Evolutionary conservation across 768 basidiomycete species (phyloP).

Genomic region (Fistulinella prunicolor): DNA sequence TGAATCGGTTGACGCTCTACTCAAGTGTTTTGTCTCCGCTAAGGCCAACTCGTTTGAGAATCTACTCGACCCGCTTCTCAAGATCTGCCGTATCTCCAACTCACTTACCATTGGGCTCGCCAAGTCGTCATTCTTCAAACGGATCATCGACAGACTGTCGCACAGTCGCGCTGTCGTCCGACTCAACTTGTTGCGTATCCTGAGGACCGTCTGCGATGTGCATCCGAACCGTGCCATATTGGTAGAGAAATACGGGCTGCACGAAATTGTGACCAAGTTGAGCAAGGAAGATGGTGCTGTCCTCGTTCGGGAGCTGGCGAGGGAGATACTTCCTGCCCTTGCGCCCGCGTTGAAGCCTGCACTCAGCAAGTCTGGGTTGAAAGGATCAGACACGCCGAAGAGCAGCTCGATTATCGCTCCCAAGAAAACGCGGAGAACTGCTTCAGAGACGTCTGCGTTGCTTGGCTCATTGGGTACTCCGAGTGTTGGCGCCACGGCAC

Average conservation of each 20-base stretch:
- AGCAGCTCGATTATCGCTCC: conserved; percentile 48
- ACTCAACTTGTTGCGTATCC: conserved; percentile 82
- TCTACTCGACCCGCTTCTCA: conserved; percentile 87
- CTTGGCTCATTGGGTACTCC: conserved; percentile 19
- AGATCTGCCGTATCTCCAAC: conserved; percentile 81
- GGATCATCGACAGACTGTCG: conserved; percentile 78
- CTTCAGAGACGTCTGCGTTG: conserved; percentile 60
- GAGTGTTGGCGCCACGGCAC: conserved; percentile 17
- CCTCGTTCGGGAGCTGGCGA: conserved; percentile 83
- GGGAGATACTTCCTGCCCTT: conserved; percentile 78
- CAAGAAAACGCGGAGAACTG: conserved; percentile 62
- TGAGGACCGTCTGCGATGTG: conserved; percentile 83
- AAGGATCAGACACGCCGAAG: conserved; percentile 38
- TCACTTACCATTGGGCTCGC: conserved; percentile 73
- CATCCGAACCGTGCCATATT: conserved; percentile 82
- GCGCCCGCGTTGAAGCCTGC: conserved; percentile 67
- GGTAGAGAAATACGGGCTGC: conserved; percentile 78
- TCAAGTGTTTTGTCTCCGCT: conserved; percentile 77
- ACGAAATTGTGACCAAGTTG: conserved; percentile 76
- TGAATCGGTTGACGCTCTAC: conserved; percentile 60
- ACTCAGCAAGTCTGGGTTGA: conserved; percentile 27
- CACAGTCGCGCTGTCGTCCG: conserved; percentile 81
- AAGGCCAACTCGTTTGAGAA: conserved; percentile 92
- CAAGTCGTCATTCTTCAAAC: conserved; percentile 80
- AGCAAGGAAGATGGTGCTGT: conserved; percentile 88